A percentile compares a stretch with the other conserved stretches of the same genome.
These are phyloP conservation scores for Pezicula radicicola DNA, from an alignment of 2,329 filamentous ascomycete species.

Conservation along the genomic window DNA sequence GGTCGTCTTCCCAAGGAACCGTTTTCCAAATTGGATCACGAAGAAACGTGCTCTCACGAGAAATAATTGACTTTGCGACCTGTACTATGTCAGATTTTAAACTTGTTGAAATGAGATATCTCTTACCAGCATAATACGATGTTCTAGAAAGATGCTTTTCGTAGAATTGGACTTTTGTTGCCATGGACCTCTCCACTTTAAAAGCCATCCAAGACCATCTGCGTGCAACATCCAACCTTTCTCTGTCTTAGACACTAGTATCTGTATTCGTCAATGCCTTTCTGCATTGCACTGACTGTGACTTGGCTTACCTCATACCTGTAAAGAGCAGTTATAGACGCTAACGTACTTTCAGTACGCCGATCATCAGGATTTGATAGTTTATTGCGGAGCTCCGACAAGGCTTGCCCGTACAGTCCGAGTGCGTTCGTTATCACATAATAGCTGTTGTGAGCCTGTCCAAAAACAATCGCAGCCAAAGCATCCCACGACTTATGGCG, in stretches of 20 bases:
- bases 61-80: constrained; percentile 9
- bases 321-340: constrained; percentile 7
- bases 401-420: constrained; percentile 2
- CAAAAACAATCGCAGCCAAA: constrained; percentile 7
- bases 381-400: neutral
- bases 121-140: constrained; percentile 9
- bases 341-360: constrained; percentile 4
- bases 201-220: constrained; percentile 8
- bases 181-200: constrained; percentile 10
- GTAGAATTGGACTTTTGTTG: constrained; percentile 3
- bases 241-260: constrained; percentile 1
- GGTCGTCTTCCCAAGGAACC: constrained; percentile 13
- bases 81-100: constrained; percentile 5
- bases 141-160: constrained; percentile 9
- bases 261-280: neutral
- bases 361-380: constrained; percentile 1
- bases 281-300: neutral
- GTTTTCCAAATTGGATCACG: constrained; percentile 9
- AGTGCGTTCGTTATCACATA: constrained; percentile 1
- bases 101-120: neutral
- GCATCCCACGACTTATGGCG: constrained; percentile 7
- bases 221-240: constrained; percentile 7
- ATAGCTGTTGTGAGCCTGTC: constrained; percentile 1
- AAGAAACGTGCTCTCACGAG: constrained; percentile 9
- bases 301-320: constrained; percentile 7